Conservation (phyloP, 176 grass and related monocot species). For the Paspalum vaginatum region DNA sequence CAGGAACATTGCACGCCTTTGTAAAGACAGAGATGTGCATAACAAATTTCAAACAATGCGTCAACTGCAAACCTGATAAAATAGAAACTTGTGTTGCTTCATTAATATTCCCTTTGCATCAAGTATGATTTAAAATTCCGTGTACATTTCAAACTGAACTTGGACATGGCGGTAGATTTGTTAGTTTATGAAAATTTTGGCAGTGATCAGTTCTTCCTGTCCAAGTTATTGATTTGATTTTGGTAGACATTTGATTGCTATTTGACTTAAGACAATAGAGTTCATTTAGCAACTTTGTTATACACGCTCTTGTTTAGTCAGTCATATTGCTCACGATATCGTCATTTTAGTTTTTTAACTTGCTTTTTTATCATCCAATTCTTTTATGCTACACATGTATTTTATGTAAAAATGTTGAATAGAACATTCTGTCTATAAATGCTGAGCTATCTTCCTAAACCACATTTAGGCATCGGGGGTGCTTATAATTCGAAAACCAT, state of each 20-base stretch:
- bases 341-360: background rate
- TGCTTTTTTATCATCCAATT: constrained; percentile 29
- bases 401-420: constrained; percentile 17
- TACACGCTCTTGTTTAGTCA: constrained; percentile 16
- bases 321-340: background rate
- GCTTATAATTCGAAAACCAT: constrained; percentile 92
- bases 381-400: background rate
- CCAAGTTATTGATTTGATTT: background rate
- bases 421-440: constrained; percentile 22
- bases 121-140: constrained; percentile 9
- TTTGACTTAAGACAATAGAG: background rate
- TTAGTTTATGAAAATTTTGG: background rate
- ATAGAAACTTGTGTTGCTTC: constrained; percentile 10
- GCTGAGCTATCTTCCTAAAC: constrained; percentile 3
- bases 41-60: background rate
- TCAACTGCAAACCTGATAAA: constrained; percentile 12
- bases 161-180: background rate
- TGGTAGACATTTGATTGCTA: background rate
- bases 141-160: constrained; percentile 23
- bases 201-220: background rate
- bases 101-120: constrained; percentile 19
- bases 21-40: constrained; percentile 21
- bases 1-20: background rate
- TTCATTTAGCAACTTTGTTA: background rate
- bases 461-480: constrained; percentile 65